Conservation (phyloP, 352 stramenopile species). For the Phytophthora idaei region DNA sequence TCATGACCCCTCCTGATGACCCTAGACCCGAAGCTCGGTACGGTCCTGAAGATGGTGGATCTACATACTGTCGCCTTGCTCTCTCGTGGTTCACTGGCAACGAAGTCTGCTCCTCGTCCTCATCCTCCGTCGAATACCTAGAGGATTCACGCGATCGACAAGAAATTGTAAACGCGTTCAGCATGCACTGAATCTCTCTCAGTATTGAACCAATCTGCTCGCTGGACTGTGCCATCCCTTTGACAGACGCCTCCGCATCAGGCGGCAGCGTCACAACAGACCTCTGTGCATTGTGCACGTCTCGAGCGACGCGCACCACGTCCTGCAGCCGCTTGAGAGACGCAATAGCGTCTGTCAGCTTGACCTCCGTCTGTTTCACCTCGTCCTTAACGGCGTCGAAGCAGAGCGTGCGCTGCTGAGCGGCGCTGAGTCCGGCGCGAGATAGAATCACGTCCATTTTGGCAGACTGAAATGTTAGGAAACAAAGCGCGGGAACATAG, state of each 20-base stretch:
- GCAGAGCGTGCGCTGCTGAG: slow-evolving; percentile 19
- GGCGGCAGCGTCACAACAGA: slow-evolving; percentile 1
- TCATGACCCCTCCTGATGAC: background rate
- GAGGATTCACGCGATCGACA: background rate
- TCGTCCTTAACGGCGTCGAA: slow-evolving; percentile 19
- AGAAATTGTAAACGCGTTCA: slow-evolving; percentile 11
- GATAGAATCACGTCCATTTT: slow-evolving; percentile 18
- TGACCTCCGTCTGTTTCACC: slow-evolving; percentile 6
- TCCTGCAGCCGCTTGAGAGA: slow-evolving; percentile 17
- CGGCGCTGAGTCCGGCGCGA: slow-evolving; percentile 13
- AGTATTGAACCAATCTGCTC: slow-evolving; percentile 10
- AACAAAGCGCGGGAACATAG: no score
- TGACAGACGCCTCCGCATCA: slow-evolving; percentile 7
- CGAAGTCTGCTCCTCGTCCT: slow-evolving; percentile 7
- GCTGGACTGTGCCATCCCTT: background rate
- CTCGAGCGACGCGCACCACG: slow-evolving; percentile 14
- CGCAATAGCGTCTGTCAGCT: slow-evolving; percentile 13
- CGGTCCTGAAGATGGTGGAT: background rate
- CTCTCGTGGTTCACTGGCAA: background rate
- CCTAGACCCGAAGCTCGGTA: background rate
- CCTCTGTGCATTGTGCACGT: slow-evolving; percentile 18
- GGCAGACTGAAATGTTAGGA: background rate
- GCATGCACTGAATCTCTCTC: slow-evolving; percentile 9
- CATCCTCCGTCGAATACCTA: slow-evolving; percentile 16
- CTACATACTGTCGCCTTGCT: background rate